Percentiles rank a stretch among this genome's conserved stretches.
Evolutionary conservation across 371 early-diverging fungal genomes (phyloP).

Genomic region (Zancudomyces culisetae): DNA sequence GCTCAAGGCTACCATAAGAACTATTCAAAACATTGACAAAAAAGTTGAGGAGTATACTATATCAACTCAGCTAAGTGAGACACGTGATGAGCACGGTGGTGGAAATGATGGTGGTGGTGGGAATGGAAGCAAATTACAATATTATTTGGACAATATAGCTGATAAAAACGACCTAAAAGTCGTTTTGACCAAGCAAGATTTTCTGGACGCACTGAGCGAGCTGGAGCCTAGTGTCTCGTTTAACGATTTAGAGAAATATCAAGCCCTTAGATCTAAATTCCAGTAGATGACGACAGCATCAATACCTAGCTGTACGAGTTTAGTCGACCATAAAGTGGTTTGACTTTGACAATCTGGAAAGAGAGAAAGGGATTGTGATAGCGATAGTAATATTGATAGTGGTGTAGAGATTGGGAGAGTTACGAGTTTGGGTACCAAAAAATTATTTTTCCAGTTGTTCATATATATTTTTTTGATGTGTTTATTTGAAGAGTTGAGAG

Average conservation of each 20-base stretch:
- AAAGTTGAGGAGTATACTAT: conserved; percentile 17
- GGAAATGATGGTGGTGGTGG: neutral
- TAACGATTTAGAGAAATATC: conserved; percentile 75
- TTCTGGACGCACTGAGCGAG: conserved; percentile 59
- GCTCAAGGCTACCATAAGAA: conserved; percentile 84
- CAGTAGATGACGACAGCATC: neutral
- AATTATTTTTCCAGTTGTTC: too few relatives aligned
- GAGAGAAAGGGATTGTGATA: too few relatives aligned
- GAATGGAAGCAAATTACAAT: conserved; percentile 14
- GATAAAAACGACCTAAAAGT: conserved; percentile 42
- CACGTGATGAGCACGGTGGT: neutral
- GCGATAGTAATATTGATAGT: too few relatives aligned
- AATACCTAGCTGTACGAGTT: too few relatives aligned
- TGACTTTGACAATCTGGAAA: too few relatives aligned
- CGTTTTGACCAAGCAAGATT: conserved; percentile 61
- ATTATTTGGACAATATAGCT: conserved; percentile 64
- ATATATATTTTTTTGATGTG: too few relatives aligned
- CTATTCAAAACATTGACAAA: conserved; percentile 55
- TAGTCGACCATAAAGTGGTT: too few relatives aligned
- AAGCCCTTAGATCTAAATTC: conserved; percentile 30
- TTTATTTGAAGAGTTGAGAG: too few relatives aligned
- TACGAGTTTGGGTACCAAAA: too few relatives aligned
- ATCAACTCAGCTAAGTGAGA: neutral
- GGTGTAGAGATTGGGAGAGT: too few relatives aligned
- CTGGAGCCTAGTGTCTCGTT: conserved; percentile 76